Conservation (phyloP, 2,329 filamentous ascomycete genomes). For the Chrysosphaeria jannelii region DNA sequence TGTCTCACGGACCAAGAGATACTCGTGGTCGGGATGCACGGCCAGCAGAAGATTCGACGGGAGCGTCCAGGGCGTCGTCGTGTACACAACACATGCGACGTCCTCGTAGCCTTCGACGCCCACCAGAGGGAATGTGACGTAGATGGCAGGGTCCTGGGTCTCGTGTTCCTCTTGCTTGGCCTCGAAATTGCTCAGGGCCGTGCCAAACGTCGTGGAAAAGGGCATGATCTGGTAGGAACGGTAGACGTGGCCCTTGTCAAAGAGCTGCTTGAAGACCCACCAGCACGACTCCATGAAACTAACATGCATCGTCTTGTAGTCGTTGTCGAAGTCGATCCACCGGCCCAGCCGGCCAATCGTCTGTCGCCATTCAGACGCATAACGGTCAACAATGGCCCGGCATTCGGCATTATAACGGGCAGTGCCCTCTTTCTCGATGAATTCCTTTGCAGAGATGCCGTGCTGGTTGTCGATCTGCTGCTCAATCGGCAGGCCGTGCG, state of each 20-base stretch:
- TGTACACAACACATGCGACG: conserved; percentile 59
- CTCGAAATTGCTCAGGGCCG: conserved; percentile 78
- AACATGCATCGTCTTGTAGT: conserved; percentile 96
- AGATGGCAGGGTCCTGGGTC: conserved; percentile 66
- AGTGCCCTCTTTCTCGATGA: conserved; percentile 62
- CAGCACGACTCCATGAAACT: conserved; percentile 86
- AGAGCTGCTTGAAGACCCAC: conserved; percentile 91
- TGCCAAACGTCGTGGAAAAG: conserved; percentile 73
- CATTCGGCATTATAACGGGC: conserved; percentile 83
- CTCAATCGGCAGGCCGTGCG: conserved; percentile 81
- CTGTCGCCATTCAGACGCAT: conserved; percentile 56
- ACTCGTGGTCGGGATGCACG: conserved; percentile 48
- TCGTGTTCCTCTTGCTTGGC: conserved; percentile 88
- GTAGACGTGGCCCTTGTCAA: conserved; percentile 71
- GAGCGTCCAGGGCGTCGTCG: conserved; percentile 56
- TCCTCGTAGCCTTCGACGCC: conserved; percentile 50
- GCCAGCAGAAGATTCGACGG: conserved; percentile 48
- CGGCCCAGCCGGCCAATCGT: conserved; percentile 72
- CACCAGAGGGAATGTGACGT: conserved; percentile 62
- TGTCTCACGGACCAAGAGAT: conserved; percentile 62
- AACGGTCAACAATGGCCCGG: conserved; percentile 77
- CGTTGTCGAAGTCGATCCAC: conserved; percentile 95
- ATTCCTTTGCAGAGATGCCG: conserved; percentile 55
- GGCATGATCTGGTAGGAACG: conserved; percentile 83
- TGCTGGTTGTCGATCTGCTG: conserved; percentile 95